These are phyloP conservation scores for Thraustotheca clavata DNA, from an alignment of 352 stramenopile genomes.

Conservation along the genomic window DNA sequence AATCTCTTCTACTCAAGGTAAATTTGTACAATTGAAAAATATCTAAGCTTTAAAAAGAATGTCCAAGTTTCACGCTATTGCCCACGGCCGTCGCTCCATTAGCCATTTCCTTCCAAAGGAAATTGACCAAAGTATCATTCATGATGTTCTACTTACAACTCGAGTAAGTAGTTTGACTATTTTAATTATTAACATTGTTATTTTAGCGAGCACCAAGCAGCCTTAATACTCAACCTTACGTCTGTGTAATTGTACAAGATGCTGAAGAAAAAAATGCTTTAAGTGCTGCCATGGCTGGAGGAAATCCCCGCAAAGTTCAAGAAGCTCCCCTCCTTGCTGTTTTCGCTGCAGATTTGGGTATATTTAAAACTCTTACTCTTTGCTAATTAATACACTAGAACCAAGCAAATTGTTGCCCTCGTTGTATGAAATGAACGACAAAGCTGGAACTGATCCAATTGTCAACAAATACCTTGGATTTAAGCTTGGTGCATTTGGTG, in stretches of 20 bases:
- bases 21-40: too few species aligned
- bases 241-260: conserved; percentile 64
- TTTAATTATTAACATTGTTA: background rate
- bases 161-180: background rate
- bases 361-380: too few species aligned
- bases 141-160: conserved; percentile 13
- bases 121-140: conserved; percentile 7
- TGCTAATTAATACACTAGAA: too few species aligned
- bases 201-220: conserved; percentile 57
- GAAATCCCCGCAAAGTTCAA: conserved; percentile 63
- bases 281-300: conserved; percentile 63
- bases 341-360: conserved; percentile 68
- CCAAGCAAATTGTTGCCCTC: conserved; percentile 55
- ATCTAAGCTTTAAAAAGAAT: too few species aligned
- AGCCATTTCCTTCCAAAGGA: background rate
- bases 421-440: conserved; percentile 57
- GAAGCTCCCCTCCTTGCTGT: conserved; percentile 70
- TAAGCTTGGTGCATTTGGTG: conserved; percentile 56
- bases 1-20: too few species aligned
- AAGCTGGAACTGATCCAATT: conserved; percentile 37
- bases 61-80: conserved; percentile 7
- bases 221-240: conserved; percentile 78
- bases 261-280: conserved; percentile 56
- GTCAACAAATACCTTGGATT: conserved; percentile 51
- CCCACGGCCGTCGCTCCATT: conserved; percentile 11